Evolutionary conservation across 768 basidiomycete species (phyloP), one percentile per base, ranked within the genome.

Genomic region (Royoungia palumana): DNA sequence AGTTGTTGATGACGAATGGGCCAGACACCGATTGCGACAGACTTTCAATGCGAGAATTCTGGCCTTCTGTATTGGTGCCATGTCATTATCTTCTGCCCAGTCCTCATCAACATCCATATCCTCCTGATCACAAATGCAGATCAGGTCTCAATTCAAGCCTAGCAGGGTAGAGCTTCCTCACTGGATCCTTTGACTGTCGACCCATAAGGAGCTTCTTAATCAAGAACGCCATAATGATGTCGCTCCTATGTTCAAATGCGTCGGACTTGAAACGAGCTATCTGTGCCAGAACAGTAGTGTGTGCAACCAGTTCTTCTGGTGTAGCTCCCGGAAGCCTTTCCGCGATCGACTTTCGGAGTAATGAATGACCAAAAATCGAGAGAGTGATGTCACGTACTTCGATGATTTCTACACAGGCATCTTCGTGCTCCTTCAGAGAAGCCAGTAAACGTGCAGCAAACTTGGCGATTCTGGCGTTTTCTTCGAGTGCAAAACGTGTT

Each of bases 1-100:
- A 7, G 76, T 72, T 2, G 82, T 79, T 5, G 77, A 70, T 6
- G 68, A 56, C 0, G 81, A 81, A 57, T 86, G 85, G 0, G 86
- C 79, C 12, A 95, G 72, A 60, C 84, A 83, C 16, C 93, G 83
- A 64, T 93, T 84, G 21, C 89, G 78, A 62, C 84, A 85, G 6
- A 94, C 77, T 67, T 96, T 94, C 20, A 98, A 64, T 2, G 83
- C 78, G 8, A 85, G 68, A 4, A 96, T 62, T 61, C 90, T 91
- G 0, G 90, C 87, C 37, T 71, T 73, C 1, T 91, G 75, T 4
- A 75, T 71, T 2, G 75, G 70, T 0, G 80, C 61, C 19, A 95
- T 64, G 4, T 83, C 75, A 0, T 74, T 74, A 28, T 93, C 85
- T 27, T 84, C 79, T 10, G 80, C 70, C 94, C 94, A 97, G 56